Base-by-base conservation (phyloP, 768 basidiomycete species). In the Gymnopilus dilepis region DNA sequence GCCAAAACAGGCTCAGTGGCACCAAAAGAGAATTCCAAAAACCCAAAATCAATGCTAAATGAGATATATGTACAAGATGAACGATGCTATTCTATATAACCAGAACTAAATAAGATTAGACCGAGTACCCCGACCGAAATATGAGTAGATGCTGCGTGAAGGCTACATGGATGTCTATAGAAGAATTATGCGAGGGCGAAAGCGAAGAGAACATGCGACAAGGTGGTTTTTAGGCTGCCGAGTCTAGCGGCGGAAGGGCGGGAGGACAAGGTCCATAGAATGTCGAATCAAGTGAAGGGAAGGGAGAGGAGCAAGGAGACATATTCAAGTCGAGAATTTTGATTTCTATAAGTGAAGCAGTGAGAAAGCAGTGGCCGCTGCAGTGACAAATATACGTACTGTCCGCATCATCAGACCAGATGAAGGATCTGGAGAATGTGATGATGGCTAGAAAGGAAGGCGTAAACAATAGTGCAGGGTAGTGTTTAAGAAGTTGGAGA, bases 331-430 rank as follows among this genome's bases (percentile, higher is more conserved):
- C 41, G 69, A 69, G 64, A 69, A 69, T 69, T 70, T 72, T 58
- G 71, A 65, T 68, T 72, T 73, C 70, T 73, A 50, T 4, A 43
- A 43, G 52, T 53, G 24, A 37, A 28, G 43, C 26, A 45, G 42
- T 55, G 11, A 61, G 56, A 40, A 50, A 34, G 45, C 13, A 31
- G 52, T 24, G 31, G 30, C 17, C 53, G 47, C 21, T 37, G 3
- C 28, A 34, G 7, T 38, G 45, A 45, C n/a, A 28, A 22, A 12
- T 26, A 21, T 28, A 65, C 68, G 56, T 64, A 74, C 68, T 77
- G 80, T 81, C 51, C 82, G 82, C 83, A 86, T 86, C 82, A 85
- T 86, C 63, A 86, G 60, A 9, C 82, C 80, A 13, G 80, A 73
- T 19, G 80, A 81, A 17, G 76, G 74, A 45, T 78, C 77, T 59